phyloP scores from a whole-genome alignment of 495 filamentous ascomycete species.

The Aspergillus hancockii region DNA sequence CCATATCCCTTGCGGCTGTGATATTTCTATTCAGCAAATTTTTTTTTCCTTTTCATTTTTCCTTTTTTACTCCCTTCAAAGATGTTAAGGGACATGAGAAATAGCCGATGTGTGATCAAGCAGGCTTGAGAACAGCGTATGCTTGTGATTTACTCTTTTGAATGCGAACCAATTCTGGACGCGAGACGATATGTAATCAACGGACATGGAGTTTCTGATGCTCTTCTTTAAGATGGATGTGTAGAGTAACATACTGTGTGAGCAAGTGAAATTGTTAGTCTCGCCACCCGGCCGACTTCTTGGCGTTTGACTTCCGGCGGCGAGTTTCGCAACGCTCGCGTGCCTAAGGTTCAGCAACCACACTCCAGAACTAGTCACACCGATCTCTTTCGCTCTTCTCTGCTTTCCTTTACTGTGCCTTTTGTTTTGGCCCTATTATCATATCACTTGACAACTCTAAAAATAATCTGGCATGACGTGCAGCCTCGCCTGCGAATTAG shows the following conservation, averaged over 20 bases:
- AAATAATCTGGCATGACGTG: not conserved
- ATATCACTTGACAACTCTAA: not conserved
- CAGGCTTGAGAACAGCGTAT: conserved; percentile 30
- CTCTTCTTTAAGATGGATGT: not conserved
- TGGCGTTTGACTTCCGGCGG: conserved; percentile 12
- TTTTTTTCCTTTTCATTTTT: conserved; percentile 14
- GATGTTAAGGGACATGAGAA: conserved; percentile 15
- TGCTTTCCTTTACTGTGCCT: not conserved
- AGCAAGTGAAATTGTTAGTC: not conserved
- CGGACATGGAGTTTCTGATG: not conserved
- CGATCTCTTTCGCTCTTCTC: not conserved
- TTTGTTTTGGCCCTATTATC: not conserved
- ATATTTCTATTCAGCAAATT: conserved; percentile 14
- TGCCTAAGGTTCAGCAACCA: not conserved
- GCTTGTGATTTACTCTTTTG: conserved; percentile 27
- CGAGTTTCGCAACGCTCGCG: not conserved
- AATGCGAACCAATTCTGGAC: conserved; percentile 19
- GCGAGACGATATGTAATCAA: conserved; percentile 10
- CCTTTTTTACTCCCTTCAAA: conserved; percentile 12
- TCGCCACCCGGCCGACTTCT: conserved; percentile 16
- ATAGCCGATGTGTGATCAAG: conserved; percentile 27
- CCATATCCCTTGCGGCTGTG: conserved; percentile 22
- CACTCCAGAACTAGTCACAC: not conserved
- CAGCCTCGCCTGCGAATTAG: not conserved
- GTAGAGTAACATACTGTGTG: not conserved